Evolutionary conservation across 306 rosid species (phyloP), one percentile per base, ranked within the genome.

Genomic region (Casuarina glauca): DNA sequence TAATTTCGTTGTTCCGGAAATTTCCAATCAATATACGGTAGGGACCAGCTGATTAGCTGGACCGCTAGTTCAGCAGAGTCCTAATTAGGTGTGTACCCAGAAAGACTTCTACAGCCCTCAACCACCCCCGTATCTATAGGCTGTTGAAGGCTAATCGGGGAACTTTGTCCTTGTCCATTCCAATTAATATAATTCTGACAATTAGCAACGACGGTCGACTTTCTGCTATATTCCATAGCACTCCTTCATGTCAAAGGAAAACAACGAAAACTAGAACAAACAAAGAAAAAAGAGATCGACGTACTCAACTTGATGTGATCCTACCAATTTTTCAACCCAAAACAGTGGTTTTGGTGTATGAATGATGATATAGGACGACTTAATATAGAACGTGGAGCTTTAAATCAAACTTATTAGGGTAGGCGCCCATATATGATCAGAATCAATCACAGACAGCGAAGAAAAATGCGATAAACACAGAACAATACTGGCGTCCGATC

Each of bases 31-130:
- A 0, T 12, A 26, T 12, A 32, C 16, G 1, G 39, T 77, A 74
- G 80, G 61, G 70, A 20, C 16, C 48, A 4, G 48, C 7, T 35
- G 49, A 20, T 4, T 63, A 76, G 74, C 66, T 32, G 60, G 19
- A 17, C 20, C 32, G 32, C 32, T 26, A 1, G 32, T 26, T 26
- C 32, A 26, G 32, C 32, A 26, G 32, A 26, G 32, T 26, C 32
- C 32, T 26, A 26, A 26, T 26, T 26, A 26, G 32, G 32, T 26
- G 32, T 26, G 32, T 26, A 26, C 32, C 32, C 32, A 26, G 32
- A 69, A 71, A 58, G 81, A 78, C 81, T 2, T 1, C 15, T 71
- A 46, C 49, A 46, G 3, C 76, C 82, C 32, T 58, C 54, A 71
- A 12, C 66, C 0, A 71, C 72, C 52, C 0, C 0, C 0, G 0